Conservation (phyloP, 169 alveolate genomes). For the Cryptosporidium felis region DNA sequence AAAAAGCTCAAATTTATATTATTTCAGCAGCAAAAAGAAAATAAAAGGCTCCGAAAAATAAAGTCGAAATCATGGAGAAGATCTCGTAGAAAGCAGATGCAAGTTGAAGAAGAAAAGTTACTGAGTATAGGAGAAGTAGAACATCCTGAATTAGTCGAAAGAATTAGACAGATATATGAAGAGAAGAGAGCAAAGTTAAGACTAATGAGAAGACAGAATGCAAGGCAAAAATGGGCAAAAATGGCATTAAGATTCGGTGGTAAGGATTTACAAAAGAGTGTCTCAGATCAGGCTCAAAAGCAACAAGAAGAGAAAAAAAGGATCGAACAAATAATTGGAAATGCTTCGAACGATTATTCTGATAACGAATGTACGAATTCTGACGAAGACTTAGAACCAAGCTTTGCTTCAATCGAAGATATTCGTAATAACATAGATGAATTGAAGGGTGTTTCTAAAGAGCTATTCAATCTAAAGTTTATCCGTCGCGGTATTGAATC, state of each 20-base stretch:
- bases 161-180: constrained; percentile 76
- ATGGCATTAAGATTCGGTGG: constrained; percentile 82
- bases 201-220: constrained; percentile 75
- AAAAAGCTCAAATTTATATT: constrained; percentile 73
- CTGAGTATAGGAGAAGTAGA: constrained; percentile 73
- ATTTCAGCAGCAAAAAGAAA: constrained; percentile 75
- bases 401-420: neutral
- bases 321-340: constrained; percentile 49
- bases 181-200: constrained; percentile 78
- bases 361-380: neutral
- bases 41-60: constrained; percentile 77
- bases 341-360: neutral
- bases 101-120: constrained; percentile 76
- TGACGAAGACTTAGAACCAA: neutral
- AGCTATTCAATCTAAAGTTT: constrained; percentile 19
- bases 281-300: constrained; percentile 76
- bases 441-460: neutral
- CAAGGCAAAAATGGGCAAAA: constrained; percentile 82
- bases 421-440: neutral
- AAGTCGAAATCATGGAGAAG: constrained; percentile 81
- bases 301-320: constrained; percentile 73
- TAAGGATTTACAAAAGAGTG: constrained; percentile 73
- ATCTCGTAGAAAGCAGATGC: constrained; percentile 74
- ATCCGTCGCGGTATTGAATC: constrained; percentile 43
- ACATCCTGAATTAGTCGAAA: constrained; percentile 80